Conservation (phyloP, 2,329 filamentous ascomycete species). For the Verticillium nubilum region DNA sequence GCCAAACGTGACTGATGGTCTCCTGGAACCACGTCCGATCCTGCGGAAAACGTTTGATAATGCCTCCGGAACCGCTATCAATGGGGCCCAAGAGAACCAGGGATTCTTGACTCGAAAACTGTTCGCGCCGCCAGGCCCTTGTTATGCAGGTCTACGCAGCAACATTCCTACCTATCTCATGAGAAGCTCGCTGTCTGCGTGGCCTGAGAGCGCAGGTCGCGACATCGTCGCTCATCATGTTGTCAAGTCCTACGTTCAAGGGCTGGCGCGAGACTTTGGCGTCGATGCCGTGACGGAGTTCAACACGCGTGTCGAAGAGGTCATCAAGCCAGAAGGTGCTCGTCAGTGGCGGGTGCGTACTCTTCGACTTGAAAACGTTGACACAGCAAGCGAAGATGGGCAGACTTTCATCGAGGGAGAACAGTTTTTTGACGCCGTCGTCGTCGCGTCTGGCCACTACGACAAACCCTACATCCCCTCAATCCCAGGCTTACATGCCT, state of each 20-base stretch:
- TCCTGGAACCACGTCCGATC: rapidly evolving
- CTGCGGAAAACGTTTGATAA: too few relatives aligned
- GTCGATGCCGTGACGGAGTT: constrained; percentile 46
- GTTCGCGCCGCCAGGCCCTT: constrained; percentile 34
- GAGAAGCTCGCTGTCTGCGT: constrained; percentile 36
- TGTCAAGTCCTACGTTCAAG: constrained; percentile 55
- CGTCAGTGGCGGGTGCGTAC: constrained; percentile 46
- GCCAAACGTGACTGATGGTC: too few relatives aligned
- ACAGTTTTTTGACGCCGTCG: constrained; percentile 55
- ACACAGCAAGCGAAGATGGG: constrained; percentile 6
- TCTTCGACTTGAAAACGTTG: constrained; percentile 30
- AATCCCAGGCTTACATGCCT: constrained; percentile 51
- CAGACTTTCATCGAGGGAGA: constrained; percentile 20
- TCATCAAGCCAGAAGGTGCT: constrained; percentile 34
- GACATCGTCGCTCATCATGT: constrained; percentile 53
- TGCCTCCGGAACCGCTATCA: not conserved
- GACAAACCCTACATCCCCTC: constrained; percentile 56
- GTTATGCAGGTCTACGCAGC: constrained; percentile 57
- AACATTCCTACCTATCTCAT: constrained; percentile 64
- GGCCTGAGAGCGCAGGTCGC: constrained; percentile 50
- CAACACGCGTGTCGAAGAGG: constrained; percentile 52
- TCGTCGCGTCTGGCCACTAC: constrained; percentile 65
- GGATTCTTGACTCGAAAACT: not conserved
- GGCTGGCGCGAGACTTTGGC: constrained; percentile 44
- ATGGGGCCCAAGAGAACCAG: not conserved